Base-by-base conservation (phyloP, 768 basidiomycete species). In the Leucogyrophana mollusca region DNA sequence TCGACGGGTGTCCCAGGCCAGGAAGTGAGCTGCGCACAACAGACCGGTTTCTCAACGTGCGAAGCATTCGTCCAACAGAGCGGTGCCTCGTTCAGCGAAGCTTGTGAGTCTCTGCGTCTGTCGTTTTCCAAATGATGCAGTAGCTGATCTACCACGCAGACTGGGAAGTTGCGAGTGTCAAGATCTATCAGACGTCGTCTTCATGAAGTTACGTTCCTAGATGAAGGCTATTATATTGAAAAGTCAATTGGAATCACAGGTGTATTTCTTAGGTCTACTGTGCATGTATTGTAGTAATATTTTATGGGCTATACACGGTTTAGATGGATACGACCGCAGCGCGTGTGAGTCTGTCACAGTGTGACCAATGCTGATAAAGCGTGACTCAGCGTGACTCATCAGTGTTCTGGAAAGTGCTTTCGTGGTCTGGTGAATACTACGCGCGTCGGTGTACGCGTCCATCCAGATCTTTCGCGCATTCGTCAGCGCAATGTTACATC, bases 31-130 rank as follows among this genome's bases (percentile, higher is more conserved):
- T 97, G 94, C 57, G 89, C 90, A 13, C 71, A 82, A 55, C 75
- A 78, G 54, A 97, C 94, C 11, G 92, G 91, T 33, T 83, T 82
- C 64, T 70, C 85, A 20, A 88, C 85, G 4, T 97, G 94, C 55
- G 76, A 83, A 42, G 80, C 81, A 11, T 97, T 83, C 62, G 84
- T 96, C 21, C 73, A 73, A 50, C 79, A 79, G 34, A 82, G 76
- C 44, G 94, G 94, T 16, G 72, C 73, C 24, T 73, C 87, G 2
- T 83, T 93, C 59, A 58, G 59, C 4, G 74, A 92, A 56, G 91
- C 91, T 56, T 94, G 90, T 92, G 58, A 69, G 90, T 80, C 22
- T 24, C 10, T 39, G 43, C 47, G 24, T 21, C 36, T 23, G 4
- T 35, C n/a, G 20, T 40, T 55, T 25, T n/a, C 4, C 22, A 22